These are phyloP conservation scores for Lactifluus volemus DNA, from an alignment of 768 basidiomycete genomes.

Conservation along the genomic window DNA sequence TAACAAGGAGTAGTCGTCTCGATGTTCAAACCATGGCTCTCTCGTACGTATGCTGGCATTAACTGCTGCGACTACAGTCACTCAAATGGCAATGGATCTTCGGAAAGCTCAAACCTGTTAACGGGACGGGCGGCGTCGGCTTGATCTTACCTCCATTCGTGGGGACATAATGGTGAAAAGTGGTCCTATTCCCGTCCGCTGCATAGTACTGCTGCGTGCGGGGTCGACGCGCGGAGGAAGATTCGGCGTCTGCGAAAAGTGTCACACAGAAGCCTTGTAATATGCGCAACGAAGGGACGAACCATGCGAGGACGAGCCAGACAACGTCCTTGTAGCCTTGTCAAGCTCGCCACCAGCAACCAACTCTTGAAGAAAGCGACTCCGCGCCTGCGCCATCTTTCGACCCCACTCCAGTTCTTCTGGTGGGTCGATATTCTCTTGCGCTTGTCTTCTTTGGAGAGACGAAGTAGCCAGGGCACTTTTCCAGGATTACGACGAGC, in stretches of 20 bases:
- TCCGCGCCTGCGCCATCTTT: slow-evolving; percentile 64
- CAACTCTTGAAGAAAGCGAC: slow-evolving; percentile 61
- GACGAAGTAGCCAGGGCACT: slow-evolving; percentile 49
- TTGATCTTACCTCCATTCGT: slow-evolving; percentile 13
- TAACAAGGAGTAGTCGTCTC: slow-evolving; percentile 32
- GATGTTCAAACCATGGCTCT: slow-evolving; percentile 12
- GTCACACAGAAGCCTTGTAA: background rate
- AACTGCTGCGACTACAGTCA: slow-evolving; percentile 1
- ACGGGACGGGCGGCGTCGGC: slow-evolving; percentile 2
- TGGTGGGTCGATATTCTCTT: slow-evolving; percentile 70
- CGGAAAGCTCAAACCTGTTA: slow-evolving; percentile 13
- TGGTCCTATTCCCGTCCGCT: slow-evolving; percentile 16
- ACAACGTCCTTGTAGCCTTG: slow-evolving; percentile 27
- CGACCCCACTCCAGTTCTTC: slow-evolving; percentile 76
- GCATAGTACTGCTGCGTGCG: slow-evolving; percentile 17
- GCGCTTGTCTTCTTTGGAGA: slow-evolving; percentile 45
- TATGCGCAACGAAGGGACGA: background rate
- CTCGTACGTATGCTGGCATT: slow-evolving; percentile 13
- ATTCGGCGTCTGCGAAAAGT: slow-evolving; percentile 2
- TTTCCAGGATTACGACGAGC: slow-evolving; percentile 49
- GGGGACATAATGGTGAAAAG: slow-evolving; percentile 22
- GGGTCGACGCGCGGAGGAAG: slow-evolving; percentile 12
- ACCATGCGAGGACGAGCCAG: slow-evolving; percentile 19
- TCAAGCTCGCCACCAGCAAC: slow-evolving; percentile 37
- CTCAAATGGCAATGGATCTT: background rate